Conservation (phyloP, 2,329 filamentous ascomycete species). For the Neopestalotiopsis sp. region DNA sequence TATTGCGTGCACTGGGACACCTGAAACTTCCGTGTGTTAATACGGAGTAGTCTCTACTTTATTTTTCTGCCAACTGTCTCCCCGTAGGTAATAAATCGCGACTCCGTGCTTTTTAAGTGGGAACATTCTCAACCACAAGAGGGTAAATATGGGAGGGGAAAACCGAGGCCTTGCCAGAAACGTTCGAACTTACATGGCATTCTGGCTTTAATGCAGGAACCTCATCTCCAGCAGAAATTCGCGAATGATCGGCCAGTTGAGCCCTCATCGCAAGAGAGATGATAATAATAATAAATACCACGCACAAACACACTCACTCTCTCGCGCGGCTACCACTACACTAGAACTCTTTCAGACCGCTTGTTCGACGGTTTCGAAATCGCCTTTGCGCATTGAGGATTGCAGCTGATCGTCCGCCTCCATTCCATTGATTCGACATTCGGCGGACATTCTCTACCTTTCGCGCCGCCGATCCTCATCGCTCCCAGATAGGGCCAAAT, state of each 20-base stretch:
- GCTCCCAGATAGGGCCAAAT: background rate
- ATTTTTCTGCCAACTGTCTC: constrained; percentile 8
- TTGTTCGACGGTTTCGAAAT: background rate
- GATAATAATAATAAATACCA: background rate
- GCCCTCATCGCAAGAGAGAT: background rate
- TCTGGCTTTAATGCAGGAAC: constrained; percentile 10
- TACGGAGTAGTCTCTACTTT: background rate
- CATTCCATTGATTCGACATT: constrained; percentile 8
- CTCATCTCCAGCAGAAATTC: constrained; percentile 4
- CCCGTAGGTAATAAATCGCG: background rate
- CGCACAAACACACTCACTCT: background rate
- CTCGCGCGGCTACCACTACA: background rate
- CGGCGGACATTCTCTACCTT: background rate
- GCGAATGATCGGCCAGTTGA: background rate
- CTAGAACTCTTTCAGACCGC: background rate
- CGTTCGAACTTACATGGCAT: constrained; percentile 2
- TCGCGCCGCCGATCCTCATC: constrained; percentile 12
- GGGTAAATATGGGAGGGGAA: background rate
- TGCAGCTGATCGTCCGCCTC: constrained; percentile 12
- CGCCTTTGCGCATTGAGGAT: background rate
- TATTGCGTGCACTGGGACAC: constrained; percentile 5
- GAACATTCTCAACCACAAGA: background rate
- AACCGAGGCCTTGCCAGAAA: background rate
- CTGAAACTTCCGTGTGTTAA: constrained; percentile 2
- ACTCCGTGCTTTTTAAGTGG: background rate